These are phyloP conservation scores for Kwoniella sp. DNA, from an alignment of 768 basidiomycete species.

Conservation along the genomic window DNA sequence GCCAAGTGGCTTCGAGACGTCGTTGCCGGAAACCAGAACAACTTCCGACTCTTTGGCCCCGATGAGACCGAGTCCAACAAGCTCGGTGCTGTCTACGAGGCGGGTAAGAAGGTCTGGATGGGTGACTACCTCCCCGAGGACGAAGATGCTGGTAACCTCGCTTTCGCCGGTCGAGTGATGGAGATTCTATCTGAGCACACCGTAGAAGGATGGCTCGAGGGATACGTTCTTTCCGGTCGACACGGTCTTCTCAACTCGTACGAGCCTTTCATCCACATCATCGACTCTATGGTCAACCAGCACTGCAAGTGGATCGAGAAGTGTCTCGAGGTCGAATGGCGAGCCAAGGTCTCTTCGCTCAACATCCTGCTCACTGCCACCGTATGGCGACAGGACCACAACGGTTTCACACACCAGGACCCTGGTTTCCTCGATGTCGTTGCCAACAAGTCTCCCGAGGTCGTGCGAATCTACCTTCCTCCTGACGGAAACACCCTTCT, in stretches of 20 bases:
- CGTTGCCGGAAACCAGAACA: slow-evolving; percentile 34
- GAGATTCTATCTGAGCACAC: slow-evolving; percentile 67
- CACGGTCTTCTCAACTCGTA: slow-evolving; percentile 80
- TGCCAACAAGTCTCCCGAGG: slow-evolving; percentile 67
- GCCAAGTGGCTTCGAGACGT: slow-evolving; percentile 45
- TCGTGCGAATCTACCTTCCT: slow-evolving; percentile 62
- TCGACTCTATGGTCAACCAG: slow-evolving; percentile 61
- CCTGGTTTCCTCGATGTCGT: slow-evolving; percentile 74
- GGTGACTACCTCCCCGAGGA: slow-evolving; percentile 85
- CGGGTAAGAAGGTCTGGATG: slow-evolving; percentile 62
- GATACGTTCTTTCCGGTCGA: slow-evolving; percentile 82
- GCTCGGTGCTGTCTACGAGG: slow-evolving; percentile 65
- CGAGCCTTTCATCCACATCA: slow-evolving; percentile 80
- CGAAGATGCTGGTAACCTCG: slow-evolving; percentile 39
- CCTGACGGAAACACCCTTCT: slow-evolving; percentile 85
- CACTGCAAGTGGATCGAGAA: slow-evolving; percentile 88
- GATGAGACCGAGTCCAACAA: slow-evolving; percentile 84
- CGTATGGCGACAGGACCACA: slow-evolving; percentile 72
- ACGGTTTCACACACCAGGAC: slow-evolving; percentile 81
- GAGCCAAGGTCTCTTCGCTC: slow-evolving; percentile 56
- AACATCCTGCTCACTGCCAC: slow-evolving; percentile 81
- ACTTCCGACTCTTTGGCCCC: slow-evolving; percentile 48
- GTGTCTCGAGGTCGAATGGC: slow-evolving; percentile 69
- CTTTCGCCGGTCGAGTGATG: slow-evolving; percentile 71
- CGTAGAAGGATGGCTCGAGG: slow-evolving; percentile 69